phyloP scores from a whole-genome alignment of 257 asterid genomes.

The Salvia rosmarinus region DNA sequence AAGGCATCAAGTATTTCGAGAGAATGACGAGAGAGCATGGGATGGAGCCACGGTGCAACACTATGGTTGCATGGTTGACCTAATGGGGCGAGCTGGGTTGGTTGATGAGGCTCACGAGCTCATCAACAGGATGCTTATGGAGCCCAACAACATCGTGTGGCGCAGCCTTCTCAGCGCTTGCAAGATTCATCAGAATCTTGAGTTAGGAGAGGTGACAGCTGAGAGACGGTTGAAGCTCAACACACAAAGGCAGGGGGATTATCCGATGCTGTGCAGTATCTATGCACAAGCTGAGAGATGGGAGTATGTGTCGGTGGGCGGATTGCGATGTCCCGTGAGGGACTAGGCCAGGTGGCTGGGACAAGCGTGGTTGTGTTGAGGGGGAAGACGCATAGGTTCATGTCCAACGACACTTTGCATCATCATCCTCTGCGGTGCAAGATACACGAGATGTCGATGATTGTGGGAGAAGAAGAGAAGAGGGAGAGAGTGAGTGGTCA shows the following conservation, averaged over 20 bases:
- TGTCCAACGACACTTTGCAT: constrained; percentile 55
- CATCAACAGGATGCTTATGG: constrained; percentile 61
- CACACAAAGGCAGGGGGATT: constrained; percentile 67
- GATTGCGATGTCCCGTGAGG: constrained; percentile 46
- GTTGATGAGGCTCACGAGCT: constrained; percentile 54
- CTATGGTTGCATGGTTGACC: constrained; percentile 83
- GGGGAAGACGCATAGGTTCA: constrained; percentile 58
- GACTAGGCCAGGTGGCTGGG: constrained; percentile 54
- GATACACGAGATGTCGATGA: constrained; percentile 60
- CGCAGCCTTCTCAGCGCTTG: constrained; percentile 72
- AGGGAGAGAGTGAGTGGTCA: constrained; percentile 58
- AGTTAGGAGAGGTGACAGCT: constrained; percentile 63
- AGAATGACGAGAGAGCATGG: constrained; percentile 54
- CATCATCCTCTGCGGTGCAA: constrained; percentile 41
- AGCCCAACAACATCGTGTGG: constrained; percentile 74
- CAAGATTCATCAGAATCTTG: constrained; percentile 54
- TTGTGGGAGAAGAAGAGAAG: constrained; percentile 85
- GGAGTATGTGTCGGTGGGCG: constrained; percentile 53
- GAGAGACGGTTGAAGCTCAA: constrained; percentile 41
- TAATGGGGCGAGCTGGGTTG: constrained; percentile 68
- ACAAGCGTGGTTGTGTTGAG: constrained; percentile 61
- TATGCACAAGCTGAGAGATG: constrained; percentile 69
- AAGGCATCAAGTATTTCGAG: constrained; percentile 54
- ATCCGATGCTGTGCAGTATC: constrained; percentile 56
- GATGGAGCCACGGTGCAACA: constrained; percentile 68